Base-by-base conservation (phyloP, 306 rosid genomes). In the Prunus mongolica region DNA sequence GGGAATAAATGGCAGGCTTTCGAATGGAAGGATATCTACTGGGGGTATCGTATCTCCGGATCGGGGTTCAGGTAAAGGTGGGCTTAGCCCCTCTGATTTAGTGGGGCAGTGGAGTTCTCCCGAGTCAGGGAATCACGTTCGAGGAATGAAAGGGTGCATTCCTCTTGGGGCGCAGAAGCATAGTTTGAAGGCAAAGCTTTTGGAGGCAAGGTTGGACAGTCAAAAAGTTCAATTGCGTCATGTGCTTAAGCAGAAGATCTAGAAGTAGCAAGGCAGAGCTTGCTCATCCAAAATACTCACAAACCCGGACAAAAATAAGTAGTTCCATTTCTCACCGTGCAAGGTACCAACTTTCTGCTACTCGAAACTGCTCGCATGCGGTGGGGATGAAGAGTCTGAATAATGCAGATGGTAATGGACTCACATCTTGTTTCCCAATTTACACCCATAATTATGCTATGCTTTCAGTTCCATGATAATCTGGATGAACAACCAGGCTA, bases 181-280 rank as follows among this genome's bases (percentile, higher is more conserved):
- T 76, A 91, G 97, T 80, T 87, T 93, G 87, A 93, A 91, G 87
- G 85, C 94, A 27, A 89, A 85, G 86, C 94, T 93, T 60, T 28
- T 93, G 79, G 98, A 93, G 87, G 97, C 98, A 45, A 91, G 98
- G 82, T 84, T 88, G 82, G 98, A 90, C 76, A 86, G 86, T 82
- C 93, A 91, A 80, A 93, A 90, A 77, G 79, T 91, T 64, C 96
- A 91, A 69, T 77, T 93, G 80, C 95, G 97, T 75, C 95, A 94
- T 41, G 96, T 92, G 72, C 97, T 94, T 60, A 90, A 90, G 73
- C 95, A 94, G 82, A 94, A 91, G 88, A 88, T 84, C 75, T 91
- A 88, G 86, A 73, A 69, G 75, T 75, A 75, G 78, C 14, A 57
- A 70, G 73, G 70, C 78, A 67, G 60, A 74, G 76, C 54, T 85